phyloP scores from a whole-genome alignment of 2,329 filamentous ascomycete species.

The Lachnum nothofagi region DNA sequence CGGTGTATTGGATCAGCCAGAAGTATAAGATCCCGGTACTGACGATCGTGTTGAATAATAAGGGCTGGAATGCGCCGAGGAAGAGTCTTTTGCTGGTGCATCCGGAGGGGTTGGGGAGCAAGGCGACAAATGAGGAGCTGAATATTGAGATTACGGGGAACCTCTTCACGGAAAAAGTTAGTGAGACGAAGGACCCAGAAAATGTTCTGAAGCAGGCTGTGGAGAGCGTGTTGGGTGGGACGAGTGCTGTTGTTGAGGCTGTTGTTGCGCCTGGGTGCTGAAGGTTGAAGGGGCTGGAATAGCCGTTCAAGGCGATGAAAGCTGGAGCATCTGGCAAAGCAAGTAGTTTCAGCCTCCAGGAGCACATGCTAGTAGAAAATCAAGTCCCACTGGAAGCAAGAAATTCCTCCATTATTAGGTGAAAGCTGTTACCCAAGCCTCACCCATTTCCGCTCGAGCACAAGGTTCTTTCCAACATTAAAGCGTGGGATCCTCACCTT shows the following conservation, averaged over 20 bases:
- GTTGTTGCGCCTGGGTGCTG: slow-evolving; percentile 29
- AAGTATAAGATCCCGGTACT: slow-evolving; percentile 62
- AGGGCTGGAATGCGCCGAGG: slow-evolving; percentile 63
- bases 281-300: not conserved
- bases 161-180: slow-evolving; percentile 55
- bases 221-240: slow-evolving; percentile 50
- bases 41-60: slow-evolving; percentile 65
- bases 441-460: no score
- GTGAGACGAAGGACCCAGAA: slow-evolving; percentile 50
- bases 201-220: slow-evolving; percentile 53
- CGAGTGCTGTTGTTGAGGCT: slow-evolving; percentile 54
- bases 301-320: no score
- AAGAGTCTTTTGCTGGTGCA: slow-evolving; percentile 60
- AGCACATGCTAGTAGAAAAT: no score
- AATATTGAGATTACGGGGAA: slow-evolving; percentile 65
- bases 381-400: no score
- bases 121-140: slow-evolving; percentile 57
- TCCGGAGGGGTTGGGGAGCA: slow-evolving; percentile 56
- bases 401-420: no score
- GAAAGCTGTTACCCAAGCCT: no score
- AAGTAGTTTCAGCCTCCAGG: no score
- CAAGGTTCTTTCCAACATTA: no score
- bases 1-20: slow-evolving; percentile 64
- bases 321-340: no score
- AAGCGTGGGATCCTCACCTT: no score